phyloP scores from a whole-genome alignment of 2,329 filamentous ascomycete species.

The Exophiala dermatitidis region DNA sequence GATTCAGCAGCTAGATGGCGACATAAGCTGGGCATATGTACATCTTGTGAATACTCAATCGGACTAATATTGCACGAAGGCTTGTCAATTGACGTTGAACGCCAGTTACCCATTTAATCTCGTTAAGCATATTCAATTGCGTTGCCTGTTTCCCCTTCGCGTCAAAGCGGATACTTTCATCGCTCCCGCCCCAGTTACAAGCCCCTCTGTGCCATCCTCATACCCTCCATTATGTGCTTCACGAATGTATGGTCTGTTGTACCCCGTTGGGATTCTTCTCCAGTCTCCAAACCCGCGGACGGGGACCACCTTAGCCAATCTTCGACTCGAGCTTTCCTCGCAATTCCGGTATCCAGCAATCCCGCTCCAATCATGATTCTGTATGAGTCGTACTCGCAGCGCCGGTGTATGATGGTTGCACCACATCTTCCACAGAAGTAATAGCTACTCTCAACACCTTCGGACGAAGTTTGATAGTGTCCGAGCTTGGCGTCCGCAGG shows the following conservation, averaged over 20 bases:
- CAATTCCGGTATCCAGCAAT: constrained; percentile 10
- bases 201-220: constrained; percentile 1
- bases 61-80: constrained; percentile 2
- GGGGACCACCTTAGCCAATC: constrained; percentile 19
- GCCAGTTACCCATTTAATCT: neutral
- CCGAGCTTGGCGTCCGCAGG: constrained; percentile 9
- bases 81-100: neutral
- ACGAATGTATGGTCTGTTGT: constrained; percentile 17
- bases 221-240: constrained; percentile 11
- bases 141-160: too few species aligned
- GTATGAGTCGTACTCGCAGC: constrained; percentile 11
- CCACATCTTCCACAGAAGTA: constrained; percentile 23
- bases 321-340: constrained; percentile 12
- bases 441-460: constrained; percentile 4
- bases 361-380: constrained; percentile 17
- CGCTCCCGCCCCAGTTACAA: neutral
- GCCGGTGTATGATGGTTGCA: constrained; percentile 21
- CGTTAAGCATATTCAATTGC: too few species aligned
- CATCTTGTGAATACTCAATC: neutral
- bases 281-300: constrained; percentile 7
- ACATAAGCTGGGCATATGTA: neutral
- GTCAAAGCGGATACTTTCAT: neutral
- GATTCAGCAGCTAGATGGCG: constrained; percentile 38
- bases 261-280: constrained; percentile 9
- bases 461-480: constrained; percentile 16